Percentiles rank a stretch among this genome's conserved stretches.
phyloP scores from a whole-genome alignment of 1,139 yeast species.

The Lodderomyces beijingensis region DNA sequence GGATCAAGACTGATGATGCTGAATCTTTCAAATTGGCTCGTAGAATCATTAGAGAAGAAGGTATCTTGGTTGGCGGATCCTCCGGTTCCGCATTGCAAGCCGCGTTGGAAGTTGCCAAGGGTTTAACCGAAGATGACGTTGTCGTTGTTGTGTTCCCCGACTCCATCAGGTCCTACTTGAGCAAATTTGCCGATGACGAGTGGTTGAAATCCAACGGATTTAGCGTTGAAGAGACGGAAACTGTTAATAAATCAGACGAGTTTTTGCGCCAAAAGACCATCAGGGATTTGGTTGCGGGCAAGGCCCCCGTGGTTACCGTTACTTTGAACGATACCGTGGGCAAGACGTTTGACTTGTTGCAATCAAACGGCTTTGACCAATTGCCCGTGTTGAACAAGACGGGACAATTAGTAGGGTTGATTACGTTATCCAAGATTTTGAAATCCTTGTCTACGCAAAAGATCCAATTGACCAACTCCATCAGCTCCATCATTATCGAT shows the following conservation, averaged over 20 bases:
- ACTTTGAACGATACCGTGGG: slow-evolving; percentile 57
- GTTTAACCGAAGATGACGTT: slow-evolving; percentile 67
- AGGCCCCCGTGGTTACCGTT: slow-evolving; percentile 81
- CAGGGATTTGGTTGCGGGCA: slow-evolving; percentile 56
- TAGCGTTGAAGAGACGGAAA: slow-evolving; percentile 42
- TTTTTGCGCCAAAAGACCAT: slow-evolving; percentile 49
- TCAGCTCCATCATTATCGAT: slow-evolving; percentile 63
- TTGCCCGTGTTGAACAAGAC: slow-evolving; percentile 64
- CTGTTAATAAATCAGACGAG: slow-evolving; percentile 48
- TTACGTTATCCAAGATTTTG: slow-evolving; percentile 71
- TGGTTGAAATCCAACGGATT: slow-evolving; percentile 85
- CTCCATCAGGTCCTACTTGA: slow-evolving; percentile 79
- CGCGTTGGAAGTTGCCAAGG: slow-evolving; percentile 66
- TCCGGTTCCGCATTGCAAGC: slow-evolving; percentile 86
- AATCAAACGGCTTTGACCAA: slow-evolving; percentile 80
- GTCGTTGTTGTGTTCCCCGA: slow-evolving; percentile 86
- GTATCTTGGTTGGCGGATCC: slow-evolving; percentile 84
- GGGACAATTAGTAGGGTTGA: slow-evolving; percentile 70
- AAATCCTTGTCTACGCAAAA: slow-evolving; percentile 63
- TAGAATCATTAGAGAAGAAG: slow-evolving; percentile 81
- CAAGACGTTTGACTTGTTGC: slow-evolving; percentile 66
- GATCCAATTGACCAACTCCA: slow-evolving; percentile 56
- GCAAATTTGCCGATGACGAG: slow-evolving; percentile 87
- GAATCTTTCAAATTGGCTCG: slow-evolving; percentile 80
- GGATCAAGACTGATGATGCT: slow-evolving; percentile 86